Conservation (phyloP, 73 alveolate genomes). For the Blepharisma japonicum region DNA sequence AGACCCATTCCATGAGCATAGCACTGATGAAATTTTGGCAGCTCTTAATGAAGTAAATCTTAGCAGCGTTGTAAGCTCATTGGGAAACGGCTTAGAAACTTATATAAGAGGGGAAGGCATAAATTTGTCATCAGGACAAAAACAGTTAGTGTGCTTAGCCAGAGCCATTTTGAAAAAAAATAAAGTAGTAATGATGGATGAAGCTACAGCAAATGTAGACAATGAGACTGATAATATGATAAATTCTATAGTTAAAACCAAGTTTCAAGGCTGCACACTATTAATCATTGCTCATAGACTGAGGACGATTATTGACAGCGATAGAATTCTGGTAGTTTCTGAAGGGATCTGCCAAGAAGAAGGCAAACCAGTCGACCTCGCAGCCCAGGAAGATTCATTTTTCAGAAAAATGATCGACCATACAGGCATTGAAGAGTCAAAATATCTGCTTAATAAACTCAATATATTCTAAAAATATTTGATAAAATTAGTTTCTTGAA, state of each 20-base stretch:
- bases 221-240: slow-evolving; percentile 51
- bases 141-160: slow-evolving; percentile 60
- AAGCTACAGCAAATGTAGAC: slow-evolving; percentile 66
- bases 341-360: background rate
- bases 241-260: slow-evolving; percentile 38
- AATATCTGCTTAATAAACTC: too few relatives aligned
- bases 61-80: background rate
- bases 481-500: too few relatives aligned
- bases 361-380: background rate
- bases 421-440: too few relatives aligned
- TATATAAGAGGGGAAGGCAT: slow-evolving; percentile 38
- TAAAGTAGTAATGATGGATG: slow-evolving; percentile 57
- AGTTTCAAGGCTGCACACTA: slow-evolving; percentile 45
- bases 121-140: slow-evolving; percentile 53
- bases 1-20: slow-evolving; percentile 57
- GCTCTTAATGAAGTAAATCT: slow-evolving; percentile 33
- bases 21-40: slow-evolving; percentile 37
- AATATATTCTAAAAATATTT: too few relatives aligned
- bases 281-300: slow-evolving; percentile 51
- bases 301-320: background rate
- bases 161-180: slow-evolving; percentile 52
- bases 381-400: too few relatives aligned
- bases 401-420: too few relatives aligned
- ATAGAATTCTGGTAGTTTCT: slow-evolving; percentile 10
- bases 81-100: slow-evolving; percentile 27